Evolutionary conservation across 2,329 filamentous ascomycete species (phyloP), one percentile per base, ranked within the genome.

Genomic region (Raffaelea ambrosiae): DNA sequence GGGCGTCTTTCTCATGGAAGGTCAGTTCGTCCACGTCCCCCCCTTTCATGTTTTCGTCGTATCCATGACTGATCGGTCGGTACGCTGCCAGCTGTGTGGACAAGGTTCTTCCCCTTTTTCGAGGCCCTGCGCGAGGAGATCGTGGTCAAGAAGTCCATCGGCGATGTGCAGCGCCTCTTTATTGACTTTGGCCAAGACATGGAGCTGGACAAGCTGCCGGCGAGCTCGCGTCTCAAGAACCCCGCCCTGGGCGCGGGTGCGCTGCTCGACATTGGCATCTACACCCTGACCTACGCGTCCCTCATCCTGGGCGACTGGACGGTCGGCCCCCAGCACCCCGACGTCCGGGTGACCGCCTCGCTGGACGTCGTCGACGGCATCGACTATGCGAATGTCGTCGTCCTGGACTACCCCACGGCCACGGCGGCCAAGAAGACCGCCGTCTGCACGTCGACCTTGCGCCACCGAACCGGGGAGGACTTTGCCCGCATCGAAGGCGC

Each of bases 191-290:
- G 60, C 0, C 49, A 69, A 45, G 56, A 63, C 16, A 54, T 63
- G 22, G 57, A 66, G 14, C 59, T 71, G 4, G 52, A 58, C 0
- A 56, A 50, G 4, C 55, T 65, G 0, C 56, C 57, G 0, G 53
- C 53, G 1, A 58, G 58, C 0, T 66, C 63, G 2, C 53, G 66
- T 2, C 52, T 65, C 29, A 66, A 63, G 51, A 59, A 70, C 41
- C 58, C 60, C 7, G 58, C 58, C 0, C 61, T 72, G 2, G 69
- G 69, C 1, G 68, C 68, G 2, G 69, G 69, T 0, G 63, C 59
- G 2, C 53, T 72, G 21, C 59, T 72, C 1, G 68, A 72, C 41
- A 64, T 71, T 18, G 67, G 68, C 3, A 65, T 72, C n/a, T 72
- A 71, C 55, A 57, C 58, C 13, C 51, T 71, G 26, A 69, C 65